These are phyloP conservation scores for Pseudonitzschia multiseries DNA, from an alignment of 108 stramenopile species.

Conservation along the genomic window DNA sequence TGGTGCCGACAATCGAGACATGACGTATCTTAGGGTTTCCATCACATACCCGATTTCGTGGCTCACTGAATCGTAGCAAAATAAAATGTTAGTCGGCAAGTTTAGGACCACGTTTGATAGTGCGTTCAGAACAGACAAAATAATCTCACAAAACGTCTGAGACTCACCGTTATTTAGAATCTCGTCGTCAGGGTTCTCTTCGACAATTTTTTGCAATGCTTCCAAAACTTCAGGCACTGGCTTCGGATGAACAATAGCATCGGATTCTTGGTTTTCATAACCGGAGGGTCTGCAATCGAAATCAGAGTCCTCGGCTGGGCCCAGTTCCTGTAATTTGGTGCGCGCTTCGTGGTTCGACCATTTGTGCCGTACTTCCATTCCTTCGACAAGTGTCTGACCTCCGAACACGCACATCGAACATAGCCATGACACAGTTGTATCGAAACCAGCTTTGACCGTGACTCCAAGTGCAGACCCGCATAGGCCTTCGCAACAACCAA, in stretches of 20 bases:
- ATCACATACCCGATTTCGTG: slow-evolving; percentile 64
- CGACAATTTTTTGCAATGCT: slow-evolving; percentile 43
- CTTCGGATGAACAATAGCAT: slow-evolving; percentile 54
- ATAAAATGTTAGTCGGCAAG: not conserved
- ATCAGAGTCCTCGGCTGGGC: slow-evolving; percentile 39
- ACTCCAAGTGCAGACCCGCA: slow-evolving; percentile 71
- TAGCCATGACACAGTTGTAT: slow-evolving; percentile 51
- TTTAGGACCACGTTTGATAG: not conserved
- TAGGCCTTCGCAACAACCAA: slow-evolving; percentile 81
- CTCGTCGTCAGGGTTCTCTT: slow-evolving; percentile 32
- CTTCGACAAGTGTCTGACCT: slow-evolving; percentile 57
- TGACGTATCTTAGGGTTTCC: slow-evolving; percentile 69
- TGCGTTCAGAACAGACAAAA: no score
- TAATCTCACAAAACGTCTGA: not conserved
- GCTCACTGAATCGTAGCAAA: slow-evolving; percentile 41
- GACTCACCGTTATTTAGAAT: slow-evolving; percentile 29
- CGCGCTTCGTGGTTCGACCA: slow-evolving; percentile 19
- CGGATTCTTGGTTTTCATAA: slow-evolving; percentile 48
- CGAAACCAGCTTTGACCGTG: slow-evolving; percentile 74
- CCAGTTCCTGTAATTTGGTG: not conserved
- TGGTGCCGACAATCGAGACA: slow-evolving; percentile 55
- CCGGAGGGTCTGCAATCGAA: slow-evolving; percentile 72
- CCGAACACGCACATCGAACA: slow-evolving; percentile 66
- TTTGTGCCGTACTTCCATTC: slow-evolving; percentile 55
- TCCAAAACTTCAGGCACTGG: slow-evolving; percentile 78